Conservation (phyloP, 2,329 filamentous ascomycete species). For the Verticillium dahliae region DNA sequence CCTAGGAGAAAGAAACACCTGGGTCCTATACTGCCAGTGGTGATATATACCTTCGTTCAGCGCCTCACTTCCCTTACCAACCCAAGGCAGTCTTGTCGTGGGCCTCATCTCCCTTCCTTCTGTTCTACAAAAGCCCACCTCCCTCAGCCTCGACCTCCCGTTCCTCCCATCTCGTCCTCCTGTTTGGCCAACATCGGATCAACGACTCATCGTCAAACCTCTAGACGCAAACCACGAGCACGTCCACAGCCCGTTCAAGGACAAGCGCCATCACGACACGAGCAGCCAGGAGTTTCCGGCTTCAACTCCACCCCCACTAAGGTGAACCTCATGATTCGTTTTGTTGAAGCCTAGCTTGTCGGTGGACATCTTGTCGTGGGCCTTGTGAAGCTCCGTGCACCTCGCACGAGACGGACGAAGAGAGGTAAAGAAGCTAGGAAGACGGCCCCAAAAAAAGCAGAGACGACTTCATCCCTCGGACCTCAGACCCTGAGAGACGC, state of each 20-base stretch:
- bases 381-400: conserved; percentile 12
- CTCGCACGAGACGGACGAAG: conserved; percentile 4
- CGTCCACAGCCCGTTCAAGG: not conserved
- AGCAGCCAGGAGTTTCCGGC: not conserved
- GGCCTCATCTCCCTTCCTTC: conserved; percentile 1
- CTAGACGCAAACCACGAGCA: not conserved
- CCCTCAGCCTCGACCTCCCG: not conserved
- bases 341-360: conserved; percentile 8
- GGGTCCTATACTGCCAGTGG: conserved; percentile 13
- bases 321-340: conserved; percentile 12
- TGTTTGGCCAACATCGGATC: not conserved
- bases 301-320: conserved; percentile 9
- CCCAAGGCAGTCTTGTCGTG: conserved; percentile 11
- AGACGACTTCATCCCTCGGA: conserved; percentile 9
- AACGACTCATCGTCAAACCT: not conserved
- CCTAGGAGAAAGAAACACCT: conserved; percentile 4
- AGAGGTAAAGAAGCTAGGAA: not conserved
- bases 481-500: conserved; percentile 11
- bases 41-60: conserved; percentile 17
- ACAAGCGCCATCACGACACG: not conserved
- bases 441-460: conserved; percentile 5
- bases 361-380: conserved; percentile 4
- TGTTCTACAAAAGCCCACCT: conserved; percentile 6
- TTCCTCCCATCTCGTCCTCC: not conserved
- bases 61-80: conserved; percentile 9